Base-by-base conservation (phyloP, 2,329 filamentous ascomycete species). In the Sclerotinia trifoliorum region DNA sequence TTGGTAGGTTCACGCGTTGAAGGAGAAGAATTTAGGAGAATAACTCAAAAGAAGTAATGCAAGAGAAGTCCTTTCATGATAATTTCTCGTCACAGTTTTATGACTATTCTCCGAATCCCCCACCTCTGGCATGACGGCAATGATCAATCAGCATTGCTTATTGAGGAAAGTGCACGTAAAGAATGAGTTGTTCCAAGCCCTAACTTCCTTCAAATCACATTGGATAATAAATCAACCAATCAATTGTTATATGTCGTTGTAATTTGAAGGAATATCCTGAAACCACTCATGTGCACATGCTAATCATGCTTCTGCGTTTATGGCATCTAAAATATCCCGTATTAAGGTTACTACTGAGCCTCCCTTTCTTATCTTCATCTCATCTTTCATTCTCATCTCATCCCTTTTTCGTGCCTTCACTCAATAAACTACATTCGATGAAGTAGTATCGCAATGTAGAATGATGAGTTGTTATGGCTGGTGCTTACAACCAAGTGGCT, bases 1-100 rank as follows among this genome's bases (percentile, higher is more conserved):
- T 48, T 7, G 4, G 5, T 10, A 1, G n/a, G 4, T 11, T 7
- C 2, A 61, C 0, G 5, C 1, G 1, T 5, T 10, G 5, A 17
- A 61, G 3, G 2, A n/a, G 0, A 2, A 11, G 2, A 17, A 0
- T 13, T 24, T 10, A 5, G 5, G 1, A 3, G 5, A 0, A 39
- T 24, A n/a, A 8, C 2, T 19, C 7, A 5, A 62, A 39, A 39
- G 44, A 17, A 19, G 15, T 10, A 6, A 32, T 5, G 7, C 19
- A 35, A 35, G 13, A 2, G 24, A 1, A 24, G 11, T 17, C 10
- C 0, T 60, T 48, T 32, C 11, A 3, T 26, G 11, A 32, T 60
- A 10, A 8, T 24, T 46, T 32, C 56, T 35, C 13, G 1, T 61
- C 24, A 6, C 58, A 48, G 35, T 24, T 24, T 19, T 3, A 49